These are phyloP conservation scores for Nitzschia sp. DNA, from an alignment of 108 stramenopile genomes.

Conservation along the genomic window DNA sequence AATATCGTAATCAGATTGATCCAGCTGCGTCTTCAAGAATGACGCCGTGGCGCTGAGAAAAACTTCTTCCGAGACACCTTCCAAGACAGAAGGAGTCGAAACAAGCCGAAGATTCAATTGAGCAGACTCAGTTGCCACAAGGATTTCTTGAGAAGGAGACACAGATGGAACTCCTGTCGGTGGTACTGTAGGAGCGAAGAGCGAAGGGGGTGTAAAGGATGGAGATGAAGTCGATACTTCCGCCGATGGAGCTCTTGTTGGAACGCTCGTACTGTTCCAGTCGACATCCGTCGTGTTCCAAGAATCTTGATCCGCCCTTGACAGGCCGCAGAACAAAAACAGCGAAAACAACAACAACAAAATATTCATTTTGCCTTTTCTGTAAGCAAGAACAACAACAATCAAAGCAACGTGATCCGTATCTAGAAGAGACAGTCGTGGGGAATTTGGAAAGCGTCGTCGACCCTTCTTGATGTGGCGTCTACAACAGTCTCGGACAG, in stretches of 20 bases:
- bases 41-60: slow-evolving; percentile 7
- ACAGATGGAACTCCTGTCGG: slow-evolving; percentile 5
- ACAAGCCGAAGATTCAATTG: neutral
- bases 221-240: too few species aligned
- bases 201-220: neutral
- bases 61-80: neutral
- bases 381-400: too few species aligned
- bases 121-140: neutral
- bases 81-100: slow-evolving; percentile 11
- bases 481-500: too few species aligned
- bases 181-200: neutral
- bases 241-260: neutral
- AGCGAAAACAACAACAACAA: too few species aligned
- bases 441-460: too few species aligned
- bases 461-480: too few species aligned
- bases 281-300: slow-evolving; percentile 1
- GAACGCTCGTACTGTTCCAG: neutral
- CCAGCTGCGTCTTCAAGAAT: slow-evolving; percentile 9
- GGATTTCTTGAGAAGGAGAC: neutral
- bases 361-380: too few species aligned
- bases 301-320: neutral
- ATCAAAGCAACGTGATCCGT: too few species aligned
- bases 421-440: too few species aligned
- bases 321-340: too few species aligned
- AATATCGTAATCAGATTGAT: slow-evolving; percentile 1